Percentiles rank a stretch among this genome's conserved stretches.
Conservation (phyloP, 805 yeast genomes). For the Hanseniaspora singularis region DNA sequence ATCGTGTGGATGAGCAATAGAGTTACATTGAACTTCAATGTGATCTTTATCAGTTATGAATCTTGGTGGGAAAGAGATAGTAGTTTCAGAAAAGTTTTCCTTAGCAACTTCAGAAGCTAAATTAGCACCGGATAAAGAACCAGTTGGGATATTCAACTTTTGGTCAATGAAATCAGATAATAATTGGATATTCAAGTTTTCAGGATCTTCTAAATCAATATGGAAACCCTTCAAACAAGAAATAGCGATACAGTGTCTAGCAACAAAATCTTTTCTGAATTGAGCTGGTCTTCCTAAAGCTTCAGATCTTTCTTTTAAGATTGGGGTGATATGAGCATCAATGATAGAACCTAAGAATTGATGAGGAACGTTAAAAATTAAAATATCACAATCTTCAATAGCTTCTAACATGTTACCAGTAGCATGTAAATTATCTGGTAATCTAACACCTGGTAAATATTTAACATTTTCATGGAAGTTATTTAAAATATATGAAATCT, state of each 20-base stretch:
- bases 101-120: slow-evolving; percentile 94
- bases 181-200: slow-evolving; percentile 71
- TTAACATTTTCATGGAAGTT: slow-evolving; percentile 84
- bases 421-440: slow-evolving; percentile 80
- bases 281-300: slow-evolving; percentile 1
- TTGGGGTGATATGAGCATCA: slow-evolving; percentile 15
- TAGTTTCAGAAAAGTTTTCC: slow-evolving; percentile 94
- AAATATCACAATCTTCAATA: slow-evolving; percentile 68
- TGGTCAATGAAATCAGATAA: slow-evolving; percentile 70
- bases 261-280: slow-evolving; percentile 29
- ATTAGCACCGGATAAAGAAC: slow-evolving; percentile 95
- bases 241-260: slow-evolving; percentile 66
- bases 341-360: slow-evolving; percentile 78
- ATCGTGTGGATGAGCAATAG: slow-evolving; percentile 48
- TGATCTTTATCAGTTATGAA: slow-evolving; percentile 47
- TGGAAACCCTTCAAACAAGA: slow-evolving; percentile 87
- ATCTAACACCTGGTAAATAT: slow-evolving; percentile 76
- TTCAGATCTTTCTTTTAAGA: slow-evolving; percentile 7
- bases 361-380: slow-evolving; percentile 93
- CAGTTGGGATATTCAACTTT: slow-evolving; percentile 77
- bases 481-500: slow-evolving; percentile 84
- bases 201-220: slow-evolving; percentile 41
- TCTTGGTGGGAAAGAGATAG: slow-evolving; percentile 64
- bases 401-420: slow-evolving; percentile 71
- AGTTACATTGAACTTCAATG: slow-evolving; percentile 10